Evolutionary conservation across 2,329 filamentous ascomycete species (phyloP).

Genomic region (Ascochyta pisi): DNA sequence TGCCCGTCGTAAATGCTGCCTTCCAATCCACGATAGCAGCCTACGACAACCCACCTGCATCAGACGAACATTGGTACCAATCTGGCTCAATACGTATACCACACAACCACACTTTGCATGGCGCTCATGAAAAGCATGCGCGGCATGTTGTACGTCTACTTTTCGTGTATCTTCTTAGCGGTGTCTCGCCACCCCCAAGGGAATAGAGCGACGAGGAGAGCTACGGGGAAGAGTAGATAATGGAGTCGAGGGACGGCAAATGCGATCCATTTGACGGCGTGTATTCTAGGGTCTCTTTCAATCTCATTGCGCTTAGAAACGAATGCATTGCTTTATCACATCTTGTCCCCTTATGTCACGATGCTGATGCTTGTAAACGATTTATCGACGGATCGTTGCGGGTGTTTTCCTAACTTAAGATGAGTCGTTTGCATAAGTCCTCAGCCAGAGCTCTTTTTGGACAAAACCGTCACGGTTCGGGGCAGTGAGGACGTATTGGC

Average conservation of each 20-base stretch:
- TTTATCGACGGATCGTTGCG: too few relatives aligned
- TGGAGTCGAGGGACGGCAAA: constrained; percentile 40
- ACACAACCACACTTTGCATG: constrained; percentile 37
- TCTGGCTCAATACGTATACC: constrained; percentile 28
- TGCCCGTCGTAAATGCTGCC: constrained; percentile 23
- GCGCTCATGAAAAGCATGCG: constrained; percentile 30
- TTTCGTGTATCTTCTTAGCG: constrained; percentile 43
- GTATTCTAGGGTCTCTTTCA: constrained; percentile 45
- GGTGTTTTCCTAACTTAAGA: too few relatives aligned
- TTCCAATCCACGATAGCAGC: constrained; percentile 34
- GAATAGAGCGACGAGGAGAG: constrained; percentile 11
- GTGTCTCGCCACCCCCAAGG: constrained; percentile 13
- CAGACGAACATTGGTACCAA: constrained; percentile 27
- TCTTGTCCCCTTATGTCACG: not conserved
- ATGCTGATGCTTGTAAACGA: too few relatives aligned
- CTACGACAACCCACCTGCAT: constrained; percentile 40
- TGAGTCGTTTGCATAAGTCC: too few relatives aligned
- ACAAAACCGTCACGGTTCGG: too few relatives aligned
- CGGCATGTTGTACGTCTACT: constrained; percentile 47
- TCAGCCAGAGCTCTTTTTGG: too few relatives aligned
- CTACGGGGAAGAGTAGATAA: constrained; percentile 39
- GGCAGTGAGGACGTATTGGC: too few relatives aligned
- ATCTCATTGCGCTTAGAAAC: constrained; percentile 43
- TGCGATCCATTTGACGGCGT: constrained; percentile 45
- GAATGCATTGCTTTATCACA: constrained; percentile 38